Conservation (phyloP, 1,139 yeast genomes). For the Zygoascus hellenicus region DNA sequence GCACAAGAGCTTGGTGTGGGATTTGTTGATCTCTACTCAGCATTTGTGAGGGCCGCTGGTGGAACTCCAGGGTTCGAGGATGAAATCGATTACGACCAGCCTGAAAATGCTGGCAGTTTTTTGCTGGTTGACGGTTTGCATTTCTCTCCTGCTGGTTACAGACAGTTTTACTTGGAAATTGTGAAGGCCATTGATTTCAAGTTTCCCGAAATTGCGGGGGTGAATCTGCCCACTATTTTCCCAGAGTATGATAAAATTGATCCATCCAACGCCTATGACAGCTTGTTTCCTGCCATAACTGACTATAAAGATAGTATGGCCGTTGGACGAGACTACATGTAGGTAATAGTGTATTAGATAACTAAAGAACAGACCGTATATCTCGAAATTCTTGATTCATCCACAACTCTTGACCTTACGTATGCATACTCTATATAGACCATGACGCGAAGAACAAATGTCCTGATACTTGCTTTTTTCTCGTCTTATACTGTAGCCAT, state of each 20-base stretch:
- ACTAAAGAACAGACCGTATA: not conserved
- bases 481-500: no score
- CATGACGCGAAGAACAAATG: no score
- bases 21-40: constrained; percentile 48
- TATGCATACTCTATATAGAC: no score
- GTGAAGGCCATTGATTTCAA: constrained; percentile 33
- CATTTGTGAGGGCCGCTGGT: constrained; percentile 33
- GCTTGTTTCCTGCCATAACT: not conserved
- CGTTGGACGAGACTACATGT: not conserved
- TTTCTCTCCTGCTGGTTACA: constrained; percentile 55
- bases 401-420: no score
- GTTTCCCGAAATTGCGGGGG: constrained; percentile 43
- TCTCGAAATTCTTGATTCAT: no score
- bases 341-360: not conserved
- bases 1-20: constrained; percentile 45
- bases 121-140: constrained; percentile 61
- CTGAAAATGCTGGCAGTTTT: constrained; percentile 2
- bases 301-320: not conserved
- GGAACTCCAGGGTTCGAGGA: constrained; percentile 7
- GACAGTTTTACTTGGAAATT: constrained; percentile 41
- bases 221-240: constrained; percentile 14
- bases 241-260: constrained; percentile 1
- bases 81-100: not conserved
- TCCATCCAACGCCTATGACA: not conserved
- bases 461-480: no score